These are phyloP conservation scores for Colletotrichum sp. DNA, from an alignment of 2,329 filamentous ascomycete species.

Conservation along the genomic window DNA sequence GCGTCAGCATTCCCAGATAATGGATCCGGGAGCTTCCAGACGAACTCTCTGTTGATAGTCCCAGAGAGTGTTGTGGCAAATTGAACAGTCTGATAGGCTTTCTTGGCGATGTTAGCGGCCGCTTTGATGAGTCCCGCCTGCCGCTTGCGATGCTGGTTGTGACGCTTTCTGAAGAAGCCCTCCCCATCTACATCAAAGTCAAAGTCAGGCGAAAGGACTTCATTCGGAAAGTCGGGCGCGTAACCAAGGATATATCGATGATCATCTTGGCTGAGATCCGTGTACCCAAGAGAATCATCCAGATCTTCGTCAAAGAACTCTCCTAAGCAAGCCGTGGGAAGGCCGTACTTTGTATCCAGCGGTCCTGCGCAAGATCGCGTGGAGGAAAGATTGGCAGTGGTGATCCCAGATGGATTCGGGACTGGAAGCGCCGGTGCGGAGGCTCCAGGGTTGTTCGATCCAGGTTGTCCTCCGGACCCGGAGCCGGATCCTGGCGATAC, in stretches of 20 bases:
- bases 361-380: neutral
- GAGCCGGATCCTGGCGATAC: neutral
- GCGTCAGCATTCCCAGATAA: neutral
- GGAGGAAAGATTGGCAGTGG: neutral
- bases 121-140: neutral
- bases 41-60: conserved; percentile 18
- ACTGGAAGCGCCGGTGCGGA: neutral
- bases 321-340: conserved; percentile 30
- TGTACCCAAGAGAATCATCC: conserved; percentile 28
- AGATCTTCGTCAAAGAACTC: conserved; percentile 31
- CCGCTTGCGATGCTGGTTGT: neutral
- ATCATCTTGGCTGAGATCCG: neutral
- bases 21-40: conserved; percentile 25
- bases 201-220: neutral
- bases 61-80: conserved; percentile 11
- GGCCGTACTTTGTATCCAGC: conserved; percentile 25
- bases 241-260: neutral
- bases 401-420: neutral
- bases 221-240: neutral
- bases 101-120: neutral
- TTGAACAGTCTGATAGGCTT: neutral
- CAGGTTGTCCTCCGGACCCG: neutral
- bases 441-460: neutral
- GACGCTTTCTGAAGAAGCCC: neutral
- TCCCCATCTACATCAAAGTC: neutral